Base-by-base conservation (phyloP, 2,329 filamentous ascomycete species). In the Stemphylium vesicarium region DNA sequence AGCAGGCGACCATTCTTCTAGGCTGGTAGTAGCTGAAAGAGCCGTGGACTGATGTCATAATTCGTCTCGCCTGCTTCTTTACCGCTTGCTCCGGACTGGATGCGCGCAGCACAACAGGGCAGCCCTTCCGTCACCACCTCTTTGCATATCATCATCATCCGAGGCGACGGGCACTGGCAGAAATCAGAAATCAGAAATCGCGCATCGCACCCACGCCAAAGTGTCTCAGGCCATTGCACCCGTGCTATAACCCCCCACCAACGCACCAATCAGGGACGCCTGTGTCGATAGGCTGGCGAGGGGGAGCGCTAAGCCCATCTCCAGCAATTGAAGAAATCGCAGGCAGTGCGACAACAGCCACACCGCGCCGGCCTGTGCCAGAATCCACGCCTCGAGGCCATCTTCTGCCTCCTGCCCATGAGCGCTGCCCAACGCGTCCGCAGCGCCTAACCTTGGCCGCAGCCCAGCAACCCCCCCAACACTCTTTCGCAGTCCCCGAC, bases 301-400 rank as follows among this genome's bases (percentile, higher is more conserved):
- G 65, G 65, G 65, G 68, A 73, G 70, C 67, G 71, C 70, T 71
- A 72, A 69, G 71, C 57, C 65, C 52, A 63, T 64, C 57, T 61
- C 59, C 57, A 70, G 65, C 69, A 71, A 69, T 72, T 71, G 68
- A 71, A 67, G 66, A 70, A 70, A 68, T 69, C 67, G 63, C 66
- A 57, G 64, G 62, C 62, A 64, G 57, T 59, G 58, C 68, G 60
- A 50, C 65, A 41, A 50, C 56, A 47, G 59, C 60, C 64, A 53
- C 63, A 53, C 49, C 60, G 44, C 44, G 44, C 50, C 43, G 22
- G 20, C 43, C 29, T 33, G 18, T 16, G 39, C 39, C 39, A 31
- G 12, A 24, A 16, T 32, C 18, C 40, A 50, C 22, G 36, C 43
- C 33, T 36, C 31, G 47, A 50, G 40, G n/a, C 43, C 41, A 37